Percentiles rank a stretch among this genome's conserved stretches.
Evolutionary conservation across 768 basidiomycete genomes (phyloP).

Genomic region (Termitomyces sp.): DNA sequence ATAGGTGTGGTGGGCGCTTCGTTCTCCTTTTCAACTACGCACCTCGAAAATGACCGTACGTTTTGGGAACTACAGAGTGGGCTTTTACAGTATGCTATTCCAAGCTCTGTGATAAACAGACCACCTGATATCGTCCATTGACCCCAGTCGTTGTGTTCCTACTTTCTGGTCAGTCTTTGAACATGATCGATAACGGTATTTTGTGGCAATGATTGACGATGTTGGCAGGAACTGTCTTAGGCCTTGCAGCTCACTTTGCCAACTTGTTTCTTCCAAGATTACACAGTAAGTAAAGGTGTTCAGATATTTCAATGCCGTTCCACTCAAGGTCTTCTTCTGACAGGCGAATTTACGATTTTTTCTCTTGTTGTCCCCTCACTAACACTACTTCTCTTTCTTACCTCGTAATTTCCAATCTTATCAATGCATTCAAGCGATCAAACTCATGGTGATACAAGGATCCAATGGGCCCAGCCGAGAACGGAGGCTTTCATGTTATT

Average conservation of each 20-base stretch:
- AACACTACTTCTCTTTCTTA: conserved; percentile 58
- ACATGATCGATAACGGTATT: background rate
- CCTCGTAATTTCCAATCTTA: conserved; percentile 39
- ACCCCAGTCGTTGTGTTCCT: conserved; percentile 36
- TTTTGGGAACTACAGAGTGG: conserved; percentile 51
- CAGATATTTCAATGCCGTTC: conserved; percentile 3
- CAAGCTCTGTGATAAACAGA: background rate
- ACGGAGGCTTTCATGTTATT: conserved; percentile 54
- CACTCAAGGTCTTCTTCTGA: background rate
- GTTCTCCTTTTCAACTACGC: background rate
- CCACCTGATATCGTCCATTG: background rate
- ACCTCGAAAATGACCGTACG: conserved; percentile 50
- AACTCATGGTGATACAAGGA: conserved; percentile 28
- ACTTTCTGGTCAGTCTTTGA: conserved; percentile 33
- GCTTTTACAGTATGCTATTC: conserved; percentile 40
- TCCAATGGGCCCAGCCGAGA: conserved; percentile 67
- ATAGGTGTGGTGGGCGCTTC: background rate
- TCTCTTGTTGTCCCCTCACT: conserved; percentile 58
- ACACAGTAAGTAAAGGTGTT: conserved; percentile 42
- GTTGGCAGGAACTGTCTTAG: conserved; percentile 49
- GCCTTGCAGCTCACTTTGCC: conserved; percentile 65
- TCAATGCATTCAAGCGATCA: background rate
- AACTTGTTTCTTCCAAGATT: conserved; percentile 59
- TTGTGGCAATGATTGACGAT: conserved; percentile 4
- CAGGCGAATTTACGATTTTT: conserved; percentile 72